These are phyloP conservation scores for Penicillium daleae DNA, from an alignment of 495 filamentous ascomycete species.

Conservation along the genomic window DNA sequence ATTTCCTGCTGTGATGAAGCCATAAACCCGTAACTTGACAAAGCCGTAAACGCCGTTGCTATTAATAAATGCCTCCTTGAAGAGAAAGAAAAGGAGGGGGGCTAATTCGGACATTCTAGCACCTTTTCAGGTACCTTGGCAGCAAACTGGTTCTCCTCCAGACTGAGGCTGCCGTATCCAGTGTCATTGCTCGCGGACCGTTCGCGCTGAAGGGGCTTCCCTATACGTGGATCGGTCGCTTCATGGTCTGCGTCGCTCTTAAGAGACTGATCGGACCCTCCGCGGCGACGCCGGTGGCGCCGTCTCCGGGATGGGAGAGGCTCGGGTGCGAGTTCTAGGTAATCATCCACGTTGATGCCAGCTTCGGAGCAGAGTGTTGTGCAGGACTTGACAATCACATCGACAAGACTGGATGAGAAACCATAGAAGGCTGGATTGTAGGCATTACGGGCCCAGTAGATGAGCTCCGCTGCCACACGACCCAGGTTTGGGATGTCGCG, in stretches of 20 bases:
- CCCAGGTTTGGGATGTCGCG: constrained; percentile 44
- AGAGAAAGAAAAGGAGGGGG: too few species aligned
- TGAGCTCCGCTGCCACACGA: constrained; percentile 47
- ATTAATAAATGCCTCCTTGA: background rate
- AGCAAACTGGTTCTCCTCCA: constrained; percentile 28
- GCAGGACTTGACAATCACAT: constrained; percentile 48
- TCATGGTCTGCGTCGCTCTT: constrained; percentile 34
- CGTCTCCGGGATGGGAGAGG: constrained; percentile 14
- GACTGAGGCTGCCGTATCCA: constrained; percentile 37
- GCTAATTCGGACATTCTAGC: constrained; percentile 11
- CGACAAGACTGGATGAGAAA: constrained; percentile 42
- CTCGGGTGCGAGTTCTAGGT: constrained; percentile 23
- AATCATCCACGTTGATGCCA: constrained; percentile 45
- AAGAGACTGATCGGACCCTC: constrained; percentile 18
- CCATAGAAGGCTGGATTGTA: constrained; percentile 54
- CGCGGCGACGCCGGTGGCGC: constrained; percentile 23
- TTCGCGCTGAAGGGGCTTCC: constrained; percentile 27
- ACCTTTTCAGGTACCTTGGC: constrained; percentile 13
- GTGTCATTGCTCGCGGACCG: constrained; percentile 39
- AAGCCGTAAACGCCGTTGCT: constrained; percentile 6
- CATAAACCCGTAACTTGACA: background rate
- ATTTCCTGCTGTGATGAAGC: background rate
- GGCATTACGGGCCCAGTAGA: constrained; percentile 53
- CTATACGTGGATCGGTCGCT: background rate
- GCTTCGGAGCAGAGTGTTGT: constrained; percentile 40